Conservation (phyloP, 805 yeast genomes). For the Barnettozyma vustinii region DNA sequence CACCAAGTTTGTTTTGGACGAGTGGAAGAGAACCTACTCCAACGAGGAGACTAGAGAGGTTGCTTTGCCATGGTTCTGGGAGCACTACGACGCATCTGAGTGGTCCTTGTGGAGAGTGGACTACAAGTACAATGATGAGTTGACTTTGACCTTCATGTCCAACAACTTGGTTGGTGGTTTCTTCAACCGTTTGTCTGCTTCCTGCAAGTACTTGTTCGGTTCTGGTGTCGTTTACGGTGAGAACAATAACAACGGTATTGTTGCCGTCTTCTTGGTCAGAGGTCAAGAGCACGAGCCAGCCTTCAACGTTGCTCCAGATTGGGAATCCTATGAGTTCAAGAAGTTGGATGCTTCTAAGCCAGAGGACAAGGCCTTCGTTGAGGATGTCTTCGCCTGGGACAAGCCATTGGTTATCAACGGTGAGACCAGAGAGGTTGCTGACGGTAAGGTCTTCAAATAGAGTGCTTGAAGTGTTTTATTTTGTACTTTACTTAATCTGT, state of each 20-base stretch:
- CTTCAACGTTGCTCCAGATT: constrained; percentile 97
- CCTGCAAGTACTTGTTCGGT: constrained; percentile 93
- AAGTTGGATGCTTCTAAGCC: constrained; percentile 76
- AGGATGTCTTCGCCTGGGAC: constrained; percentile 98
- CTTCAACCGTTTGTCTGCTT: constrained; percentile 90
- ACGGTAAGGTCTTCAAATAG: constrained; percentile 96
- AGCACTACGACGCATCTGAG: constrained; percentile 84
- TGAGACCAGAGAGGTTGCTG: constrained; percentile 81
- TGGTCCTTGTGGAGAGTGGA: constrained; percentile 94
- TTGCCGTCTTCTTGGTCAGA: constrained; percentile 92
- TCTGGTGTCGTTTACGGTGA: constrained; percentile 94
- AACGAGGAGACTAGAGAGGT: constrained; percentile 93
- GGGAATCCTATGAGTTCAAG: constrained; percentile 88
- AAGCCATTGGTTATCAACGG: constrained; percentile 82
- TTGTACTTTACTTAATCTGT: background rate
- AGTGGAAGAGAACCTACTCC: constrained; percentile 95
- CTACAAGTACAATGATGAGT: constrained; percentile 97
- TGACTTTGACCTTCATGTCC: constrained; percentile 96
- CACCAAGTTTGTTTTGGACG: constrained; percentile 64
- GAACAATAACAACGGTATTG: constrained; percentile 96
- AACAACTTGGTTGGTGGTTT: constrained; percentile 97
- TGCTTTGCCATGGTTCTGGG: constrained; percentile 99
- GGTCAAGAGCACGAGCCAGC: constrained; percentile 92
- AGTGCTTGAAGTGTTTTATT: constrained; percentile 3
- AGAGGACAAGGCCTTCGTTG: constrained; percentile 73